Percentiles rank a stretch among this genome's conserved stretches.
Conservation (phyloP, 1,139 yeast genomes). For the Candida tropicalis region DNA sequence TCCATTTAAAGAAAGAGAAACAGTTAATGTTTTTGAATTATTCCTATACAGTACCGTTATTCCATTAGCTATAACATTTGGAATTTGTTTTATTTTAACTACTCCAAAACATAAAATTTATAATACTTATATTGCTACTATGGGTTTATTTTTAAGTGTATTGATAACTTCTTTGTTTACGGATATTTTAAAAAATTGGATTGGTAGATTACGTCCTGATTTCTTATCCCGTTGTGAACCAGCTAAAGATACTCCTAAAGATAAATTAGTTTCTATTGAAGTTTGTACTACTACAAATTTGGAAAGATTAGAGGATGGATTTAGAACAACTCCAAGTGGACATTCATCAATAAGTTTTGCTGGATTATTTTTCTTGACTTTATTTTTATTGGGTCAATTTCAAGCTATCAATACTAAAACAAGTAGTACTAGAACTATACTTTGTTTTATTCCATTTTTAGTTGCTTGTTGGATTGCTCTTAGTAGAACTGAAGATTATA, state of each 20-base stretch:
- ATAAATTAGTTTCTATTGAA: slow-evolving; percentile 57
- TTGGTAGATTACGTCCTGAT: slow-evolving; percentile 81
- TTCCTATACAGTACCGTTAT: slow-evolving; percentile 40
- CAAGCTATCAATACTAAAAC: slow-evolving; percentile 35
- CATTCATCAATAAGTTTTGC: slow-evolving; percentile 68
- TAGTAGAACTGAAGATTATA: slow-evolving; percentile 75
- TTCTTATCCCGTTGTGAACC: slow-evolving; percentile 73
- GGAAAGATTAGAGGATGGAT: slow-evolving; percentile 60
- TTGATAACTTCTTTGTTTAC: slow-evolving; percentile 47
- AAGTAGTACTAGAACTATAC: slow-evolving; percentile 58
- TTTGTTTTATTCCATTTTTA: slow-evolving; percentile 41
- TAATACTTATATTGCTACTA: slow-evolving; percentile 39
- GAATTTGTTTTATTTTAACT: slow-evolving; percentile 29
- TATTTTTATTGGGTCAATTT: slow-evolving; percentile 70
- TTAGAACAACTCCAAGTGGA: slow-evolving; percentile 79
- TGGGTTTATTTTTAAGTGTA: slow-evolving; percentile 43
- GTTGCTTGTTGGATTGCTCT: slow-evolving; percentile 70
- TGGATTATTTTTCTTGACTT: slow-evolving; percentile 63
- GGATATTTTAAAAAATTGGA: slow-evolving; percentile 63
- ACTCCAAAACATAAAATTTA: slow-evolving; percentile 39
- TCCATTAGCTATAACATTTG: slow-evolving; percentile 35
- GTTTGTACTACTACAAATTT: slow-evolving; percentile 60
- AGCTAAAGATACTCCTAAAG: slow-evolving; percentile 45
- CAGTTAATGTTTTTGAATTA: slow-evolving; percentile 48
- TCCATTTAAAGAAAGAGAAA: slow-evolving; percentile 68